Base-by-base conservation (phyloP, 1,139 yeast species). In the Magnusiomyces sp. region DNA sequence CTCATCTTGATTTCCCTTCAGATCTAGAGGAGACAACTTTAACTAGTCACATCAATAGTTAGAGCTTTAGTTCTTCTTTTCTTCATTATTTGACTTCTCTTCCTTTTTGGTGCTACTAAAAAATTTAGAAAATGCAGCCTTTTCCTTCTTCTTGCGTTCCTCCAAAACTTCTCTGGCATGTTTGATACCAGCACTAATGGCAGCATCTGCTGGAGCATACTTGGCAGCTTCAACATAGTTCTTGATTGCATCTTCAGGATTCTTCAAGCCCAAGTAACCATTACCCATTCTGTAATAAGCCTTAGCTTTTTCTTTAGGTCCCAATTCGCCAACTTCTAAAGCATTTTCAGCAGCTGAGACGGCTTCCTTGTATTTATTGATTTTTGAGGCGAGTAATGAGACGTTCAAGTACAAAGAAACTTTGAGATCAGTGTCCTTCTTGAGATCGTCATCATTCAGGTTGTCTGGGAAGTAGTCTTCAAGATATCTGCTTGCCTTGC, bases 251-350 rank as follows among this genome's bases (percentile, higher is more conserved):
- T 72, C 74, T 20, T 80, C 87, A 54, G 83, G 86, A 60, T 86
- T 81, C 59, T 82, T 82, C 13, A 74, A 69, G 29, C 77, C 69
- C 52, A 77, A 66, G 46, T 53, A 59, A 76, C 75, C 2, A 86
- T 94, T 65, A 75, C 95, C 97, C 67, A 88, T 81, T 64, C 97
- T 80, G 71, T 84, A 90, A 48, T 77, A 72, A 0, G 96, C 96
- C 71, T 90, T 90, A 7, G 95, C 88, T 64, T 76, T 77, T 31
- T 86, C 80, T 58, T 80, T 77, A 50, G 77, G 83, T 48, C 80
- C 87, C 11, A 83, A 71, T 2, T 70, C 75, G 43, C 80, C 83
- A 29, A 75, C 76, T 38, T 75, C 83, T 50, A 87, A 72, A 0
- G 88, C 96, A 47, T 77, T 78, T 2, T 79, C 68, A 2, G 95